A percentile compares a stretch with the other conserved stretches of the same genome.
These are phyloP conservation scores for Stentor roeselii DNA, from an alignment of 73 alveolate species.

Conservation along the genomic window DNA sequence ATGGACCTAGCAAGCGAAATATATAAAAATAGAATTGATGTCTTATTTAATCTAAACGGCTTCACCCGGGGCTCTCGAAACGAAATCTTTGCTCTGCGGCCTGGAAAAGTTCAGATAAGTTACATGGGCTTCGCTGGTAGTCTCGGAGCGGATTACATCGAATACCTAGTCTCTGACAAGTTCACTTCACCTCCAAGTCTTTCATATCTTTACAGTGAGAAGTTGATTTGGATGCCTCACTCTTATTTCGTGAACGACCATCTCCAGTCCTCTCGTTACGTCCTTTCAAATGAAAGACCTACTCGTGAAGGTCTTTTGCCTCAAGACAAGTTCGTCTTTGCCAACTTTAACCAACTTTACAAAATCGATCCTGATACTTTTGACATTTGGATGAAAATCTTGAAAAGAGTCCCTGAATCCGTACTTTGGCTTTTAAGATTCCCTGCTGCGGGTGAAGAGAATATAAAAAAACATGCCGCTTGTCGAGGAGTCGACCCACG, in stretches of 20 bases:
- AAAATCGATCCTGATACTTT: conserved; percentile 47
- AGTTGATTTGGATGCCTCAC: conserved; percentile 54
- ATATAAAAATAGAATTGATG: conserved; percentile 38
- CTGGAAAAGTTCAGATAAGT: conserved; percentile 41
- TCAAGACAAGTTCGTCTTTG: conserved; percentile 47
- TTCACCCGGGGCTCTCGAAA: conserved; percentile 46
- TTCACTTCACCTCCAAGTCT: conserved; percentile 34
- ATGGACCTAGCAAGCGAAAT: conserved; percentile 38
- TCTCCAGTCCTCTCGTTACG: conserved; percentile 30
- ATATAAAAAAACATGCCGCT: conserved; percentile 43
- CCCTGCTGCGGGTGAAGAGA: conserved; percentile 47
- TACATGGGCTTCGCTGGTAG: conserved; percentile 57
- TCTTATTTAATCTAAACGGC: conserved; percentile 54
- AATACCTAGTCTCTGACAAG: conserved; percentile 48
- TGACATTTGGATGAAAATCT: conserved; percentile 51
- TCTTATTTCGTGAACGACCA: conserved; percentile 54
- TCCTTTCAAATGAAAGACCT: conserved; percentile 29
- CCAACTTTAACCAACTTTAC: conserved; percentile 56
- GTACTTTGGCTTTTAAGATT: conserved; percentile 50
- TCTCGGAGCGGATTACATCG: conserved; percentile 49
- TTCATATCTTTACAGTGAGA: conserved; percentile 36
- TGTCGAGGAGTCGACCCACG: conserved; percentile 34
- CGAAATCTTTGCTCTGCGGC: conserved; percentile 49
- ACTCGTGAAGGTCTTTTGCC: conserved; percentile 39
- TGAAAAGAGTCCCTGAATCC: conserved; percentile 44